Evolutionary conservation across 164 flowering plant genomes (phyloP), one percentile per base, ranked within the genome.

Genomic region (Dillenia suffruticosa): DNA sequence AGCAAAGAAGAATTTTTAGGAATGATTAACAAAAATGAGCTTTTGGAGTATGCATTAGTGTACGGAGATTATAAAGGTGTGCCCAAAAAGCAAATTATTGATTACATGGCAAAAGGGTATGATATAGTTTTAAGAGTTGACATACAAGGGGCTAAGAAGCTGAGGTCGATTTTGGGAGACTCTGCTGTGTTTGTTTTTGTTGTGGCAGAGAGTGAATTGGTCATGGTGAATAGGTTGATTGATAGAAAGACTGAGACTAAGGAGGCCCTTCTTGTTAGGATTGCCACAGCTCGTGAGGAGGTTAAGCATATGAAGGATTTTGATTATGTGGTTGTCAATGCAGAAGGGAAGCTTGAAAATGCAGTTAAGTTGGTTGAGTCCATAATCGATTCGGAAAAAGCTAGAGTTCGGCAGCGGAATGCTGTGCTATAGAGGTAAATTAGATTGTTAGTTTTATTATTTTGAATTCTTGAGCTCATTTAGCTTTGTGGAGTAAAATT

Each of bases 41-140:
- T 93, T 10, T 71, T 93, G 75, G 98, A 93, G 65, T 84, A 90
- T 66, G 96, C 98, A 8, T 63, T 93, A n/a, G 98, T 93, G 14
- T 92, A 89, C 68, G 98, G 98, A 16, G 98, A 92, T 60, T 89
- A 89, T 64, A 92, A 92, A 65, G 98, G 98, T n/a, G 74, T 93
- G 9, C 97, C 98, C 1, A 93, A 87, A 72, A 82, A 79, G 62
- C 96, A 89, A 63, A 87, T 93, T 46, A 62, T 91, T 24, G 92
- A 93, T 22, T 84, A 58, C 57, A 84, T 90, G 97, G 79, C 79
- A 0, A 85, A 77, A 65, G 97, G 98, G 68, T 74, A 50, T 64
- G 98, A 93, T 59, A 79, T 93, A 47, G 84, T 90, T 45, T 40
- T 93, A 72, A 84, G 97, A 59, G 98, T 93, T 15, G 98, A 93